Evolutionary conservation across 1,139 yeast genomes (phyloP), one percentile per base, ranked within the genome.

Genomic region (Candida labiduridarum): DNA sequence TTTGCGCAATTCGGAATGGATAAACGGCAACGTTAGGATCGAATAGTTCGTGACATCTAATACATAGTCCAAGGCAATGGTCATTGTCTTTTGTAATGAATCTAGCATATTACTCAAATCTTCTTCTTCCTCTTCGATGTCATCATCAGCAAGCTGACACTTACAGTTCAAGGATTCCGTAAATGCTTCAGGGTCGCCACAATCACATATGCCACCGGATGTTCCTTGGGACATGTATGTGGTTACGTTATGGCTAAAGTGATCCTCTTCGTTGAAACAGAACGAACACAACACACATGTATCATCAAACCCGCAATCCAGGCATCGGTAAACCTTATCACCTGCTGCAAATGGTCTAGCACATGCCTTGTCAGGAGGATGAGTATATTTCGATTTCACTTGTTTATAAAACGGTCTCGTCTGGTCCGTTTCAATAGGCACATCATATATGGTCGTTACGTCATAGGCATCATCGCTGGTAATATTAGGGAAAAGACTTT

Each of bases 101-200:
- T 52, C 38, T 7, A 57, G 42, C 27, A 64, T 60, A 1, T 53
- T 58, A n/a, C 48, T 41, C 16, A 49, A 38, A 36, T 62, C 50
- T 7, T 44, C 46, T 1, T 36, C 46, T 11, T 43, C 48, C 11
- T 47, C 44, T 9, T 53, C 59, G 14, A 31, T 34, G 12, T 30
- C 41, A 7, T 43, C 42, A 4, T 40, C 22, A 2, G 9, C 12
- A n/a, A 44, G 22, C 42, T 63, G 65, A 52, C 76, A 70, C 43
- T 62, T 65, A 65, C 97, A 92, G 49, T 80, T 69, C 47, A 85
- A 70, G 3, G 71, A 67, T 5, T 63, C 65, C 31, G 72, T 78
- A 85, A 96, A 92, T 0, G 96, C 96, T 54, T 86, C 89, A 0
- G 80, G 76, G 63, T 94, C 97, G 1, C 98, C 97, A 69, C 98